A percentile compares a stretch with the other conserved stretches of the same genome.
phyloP scores from a whole-genome alignment of 148 eudicot species.

The Vaccinium myrtillus region DNA sequence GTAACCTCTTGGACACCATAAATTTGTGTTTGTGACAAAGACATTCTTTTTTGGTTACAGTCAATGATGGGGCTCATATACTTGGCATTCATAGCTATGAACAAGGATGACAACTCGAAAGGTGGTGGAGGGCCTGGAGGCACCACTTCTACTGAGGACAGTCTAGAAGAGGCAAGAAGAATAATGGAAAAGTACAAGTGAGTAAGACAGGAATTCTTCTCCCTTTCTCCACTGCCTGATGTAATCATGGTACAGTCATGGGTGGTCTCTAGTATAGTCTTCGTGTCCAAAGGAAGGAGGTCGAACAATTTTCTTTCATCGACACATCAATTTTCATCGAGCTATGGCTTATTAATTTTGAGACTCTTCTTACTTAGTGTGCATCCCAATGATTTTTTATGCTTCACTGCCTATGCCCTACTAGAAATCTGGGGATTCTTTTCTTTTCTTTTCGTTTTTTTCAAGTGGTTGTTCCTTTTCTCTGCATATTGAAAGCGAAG shows the following conservation, averaged over 20 bases:
- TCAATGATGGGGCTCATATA: conserved; percentile 87
- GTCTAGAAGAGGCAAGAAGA: conserved; percentile 84
- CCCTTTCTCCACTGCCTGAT: background rate
- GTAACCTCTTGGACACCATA: background rate
- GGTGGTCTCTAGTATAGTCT: too few relatives aligned
- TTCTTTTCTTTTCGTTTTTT: background rate
- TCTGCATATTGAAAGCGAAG: background rate
- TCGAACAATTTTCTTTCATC: background rate
- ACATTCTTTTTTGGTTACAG: conserved; percentile 33
- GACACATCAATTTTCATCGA: background rate
- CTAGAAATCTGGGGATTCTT: background rate
- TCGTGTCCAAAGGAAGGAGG: background rate
- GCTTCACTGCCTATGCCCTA: background rate
- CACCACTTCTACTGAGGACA: conserved; percentile 59
- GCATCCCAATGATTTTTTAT: background rate
- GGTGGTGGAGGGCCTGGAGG: conserved; percentile 26
- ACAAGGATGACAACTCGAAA: conserved; percentile 76
- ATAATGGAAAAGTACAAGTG: conserved; percentile 99
- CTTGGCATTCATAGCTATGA: conserved; percentile 75
- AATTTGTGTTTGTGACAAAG: background rate
- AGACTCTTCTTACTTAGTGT: background rate
- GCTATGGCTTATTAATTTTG: background rate
- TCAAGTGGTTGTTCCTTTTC: background rate
- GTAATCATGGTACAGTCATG: background rate
- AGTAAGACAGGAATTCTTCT: background rate